These are phyloP conservation scores for Venturiaceae sp. DNA, from an alignment of 2,329 filamentous ascomycete species.

Conservation along the genomic window DNA sequence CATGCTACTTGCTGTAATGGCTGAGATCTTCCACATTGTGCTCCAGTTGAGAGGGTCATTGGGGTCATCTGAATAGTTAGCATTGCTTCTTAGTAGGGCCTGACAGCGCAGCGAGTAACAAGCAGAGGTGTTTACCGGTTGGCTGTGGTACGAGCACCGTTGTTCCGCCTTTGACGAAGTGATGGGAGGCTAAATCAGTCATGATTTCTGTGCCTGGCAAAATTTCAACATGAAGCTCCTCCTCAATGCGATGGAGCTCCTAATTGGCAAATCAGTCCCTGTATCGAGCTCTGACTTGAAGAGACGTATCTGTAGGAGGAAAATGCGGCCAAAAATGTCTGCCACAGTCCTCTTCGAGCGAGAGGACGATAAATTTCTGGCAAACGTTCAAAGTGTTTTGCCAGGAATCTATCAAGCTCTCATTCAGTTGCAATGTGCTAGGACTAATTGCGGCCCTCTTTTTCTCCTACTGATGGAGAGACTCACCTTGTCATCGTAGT, in stretches of 20 bases:
- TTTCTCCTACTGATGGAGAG: background rate
- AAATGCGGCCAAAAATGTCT: too few species aligned
- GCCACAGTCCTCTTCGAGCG: too few species aligned
- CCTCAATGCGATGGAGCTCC: conserved; percentile 37
- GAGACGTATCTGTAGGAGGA: too few species aligned
- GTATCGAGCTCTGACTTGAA: too few species aligned
- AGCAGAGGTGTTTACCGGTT: conserved; percentile 19
- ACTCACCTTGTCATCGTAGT: conserved; percentile 32
- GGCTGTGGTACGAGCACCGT: conserved; percentile 43
- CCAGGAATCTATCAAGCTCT: too few species aligned
- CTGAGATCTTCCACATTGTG: conserved; percentile 36
- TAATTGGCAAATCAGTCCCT: conserved; percentile 13
- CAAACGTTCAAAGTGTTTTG: too few species aligned
- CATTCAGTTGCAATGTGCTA: too few species aligned
- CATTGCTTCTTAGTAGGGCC: background rate
- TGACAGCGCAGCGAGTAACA: too few species aligned
- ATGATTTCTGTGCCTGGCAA: conserved; percentile 51
- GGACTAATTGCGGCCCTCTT: too few species aligned
- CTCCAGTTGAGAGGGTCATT: conserved; percentile 42
- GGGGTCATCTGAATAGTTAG: conserved; percentile 19
- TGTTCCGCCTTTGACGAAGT: conserved; percentile 48
- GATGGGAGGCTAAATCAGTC: conserved; percentile 50
- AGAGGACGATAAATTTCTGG: background rate
- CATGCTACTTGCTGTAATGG: conserved; percentile 35
- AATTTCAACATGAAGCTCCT: conserved; percentile 43